phyloP scores from a whole-genome alignment of 2,329 filamentous ascomycete genomes.

The Xylaria sp. region DNA sequence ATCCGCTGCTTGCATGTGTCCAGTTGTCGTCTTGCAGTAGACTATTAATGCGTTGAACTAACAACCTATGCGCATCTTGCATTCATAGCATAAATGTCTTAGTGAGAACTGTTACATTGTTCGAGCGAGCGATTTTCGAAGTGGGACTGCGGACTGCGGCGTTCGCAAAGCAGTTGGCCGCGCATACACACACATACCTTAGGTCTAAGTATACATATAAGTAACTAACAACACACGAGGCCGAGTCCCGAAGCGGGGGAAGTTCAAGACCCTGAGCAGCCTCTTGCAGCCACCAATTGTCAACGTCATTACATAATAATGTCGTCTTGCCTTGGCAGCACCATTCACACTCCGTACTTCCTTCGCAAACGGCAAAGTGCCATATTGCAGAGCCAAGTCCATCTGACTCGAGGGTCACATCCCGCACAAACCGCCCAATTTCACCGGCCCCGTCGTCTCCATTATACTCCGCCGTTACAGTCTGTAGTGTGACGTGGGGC shows the following conservation, averaged over 20 bases:
- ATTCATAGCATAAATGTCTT: neutral
- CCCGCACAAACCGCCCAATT: conserved; percentile 12
- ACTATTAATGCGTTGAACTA: neutral
- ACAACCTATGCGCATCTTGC: neutral
- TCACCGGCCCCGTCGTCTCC: conserved; percentile 28
- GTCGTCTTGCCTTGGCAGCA: conserved; percentile 15
- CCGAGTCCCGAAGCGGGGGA: conserved; percentile 1
- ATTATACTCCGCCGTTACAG: conserved; percentile 22
- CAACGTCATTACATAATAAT: conserved; percentile 29
- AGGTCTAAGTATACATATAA: too few species aligned
- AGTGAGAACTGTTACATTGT: conserved; percentile 1
- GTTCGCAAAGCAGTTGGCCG: neutral
- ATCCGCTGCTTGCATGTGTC: neutral
- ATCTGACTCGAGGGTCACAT: conserved; percentile 21
- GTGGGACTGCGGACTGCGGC: neutral
- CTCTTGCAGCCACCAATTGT: conserved; percentile 1
- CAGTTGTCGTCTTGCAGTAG: neutral
- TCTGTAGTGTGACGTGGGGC: conserved; percentile 31
- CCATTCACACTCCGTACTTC: neutral
- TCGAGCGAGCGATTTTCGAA: neutral
- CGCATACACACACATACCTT: too few species aligned
- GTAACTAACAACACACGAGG: neutral
- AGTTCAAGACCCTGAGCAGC: conserved; percentile 3
- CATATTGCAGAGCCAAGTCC: neutral
- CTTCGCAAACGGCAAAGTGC: conserved; percentile 1